These are phyloP conservation scores for Xylariaceae sp. DNA, from an alignment of 2,329 filamentous ascomycete species.

Conservation along the genomic window DNA sequence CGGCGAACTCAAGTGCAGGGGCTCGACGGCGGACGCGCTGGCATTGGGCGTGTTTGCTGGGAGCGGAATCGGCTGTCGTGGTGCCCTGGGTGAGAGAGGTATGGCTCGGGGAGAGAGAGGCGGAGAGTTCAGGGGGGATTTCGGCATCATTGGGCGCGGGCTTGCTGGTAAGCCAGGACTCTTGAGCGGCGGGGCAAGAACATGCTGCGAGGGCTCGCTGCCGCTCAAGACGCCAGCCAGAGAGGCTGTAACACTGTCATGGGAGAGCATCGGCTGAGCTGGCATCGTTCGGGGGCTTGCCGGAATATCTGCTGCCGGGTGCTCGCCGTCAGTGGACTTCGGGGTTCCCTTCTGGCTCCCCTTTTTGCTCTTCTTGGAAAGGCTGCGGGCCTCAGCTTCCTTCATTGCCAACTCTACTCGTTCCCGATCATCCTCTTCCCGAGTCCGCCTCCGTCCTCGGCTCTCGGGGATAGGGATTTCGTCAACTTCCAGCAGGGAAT, in stretches of 20 bases:
- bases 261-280: conserved; percentile 25
- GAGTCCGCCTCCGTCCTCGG: conserved; percentile 72
- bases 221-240: conserved; percentile 44
- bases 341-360: conserved; percentile 42
- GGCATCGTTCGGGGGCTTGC: conserved; percentile 28
- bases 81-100: conserved; percentile 64
- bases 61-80: conserved; percentile 65
- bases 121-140: conserved; percentile 51
- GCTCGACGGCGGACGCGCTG: conserved; percentile 41
- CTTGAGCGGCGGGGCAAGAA: conserved; percentile 37
- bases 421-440: conserved; percentile 78
- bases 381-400: conserved; percentile 62
- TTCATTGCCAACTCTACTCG: conserved; percentile 61
- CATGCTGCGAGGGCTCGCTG: conserved; percentile 21
- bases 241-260: conserved; percentile 38
- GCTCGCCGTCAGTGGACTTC: conserved; percentile 27
- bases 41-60: conserved; percentile 62
- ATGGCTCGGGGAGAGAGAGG: conserved; percentile 59
- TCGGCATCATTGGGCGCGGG: conserved; percentile 48
- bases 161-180: conserved; percentile 55
- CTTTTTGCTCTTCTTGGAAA: conserved; percentile 64
- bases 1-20: conserved; percentile 31
- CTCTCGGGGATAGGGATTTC: conserved; percentile 50
- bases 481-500: conserved; percentile 65
- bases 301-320: conserved; percentile 27